Evolutionary conservation across 257 asterid genomes (phyloP).

Genomic region (Solanum acaule): DNA sequence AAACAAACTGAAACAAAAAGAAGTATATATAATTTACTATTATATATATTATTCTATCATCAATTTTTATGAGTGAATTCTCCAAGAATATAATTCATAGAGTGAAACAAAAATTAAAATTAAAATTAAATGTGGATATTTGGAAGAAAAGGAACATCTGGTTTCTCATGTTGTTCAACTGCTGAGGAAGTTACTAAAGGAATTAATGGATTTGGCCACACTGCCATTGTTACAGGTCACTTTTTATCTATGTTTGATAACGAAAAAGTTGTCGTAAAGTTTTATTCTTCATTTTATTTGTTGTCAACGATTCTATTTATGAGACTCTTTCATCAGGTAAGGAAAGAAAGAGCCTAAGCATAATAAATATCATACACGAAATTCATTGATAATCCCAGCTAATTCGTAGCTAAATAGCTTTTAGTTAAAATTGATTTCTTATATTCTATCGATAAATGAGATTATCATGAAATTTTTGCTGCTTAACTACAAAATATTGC

Average conservation of each 20-base stretch:
- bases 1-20: neutral
- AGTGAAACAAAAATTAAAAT: neutral
- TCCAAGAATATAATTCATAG: neutral
- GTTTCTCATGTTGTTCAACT: conserved; percentile 47
- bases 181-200: conserved; percentile 53
- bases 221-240: conserved; percentile 54
- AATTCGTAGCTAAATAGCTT: neutral
- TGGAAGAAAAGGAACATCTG: conserved; percentile 44
- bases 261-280: neutral
- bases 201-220: conserved; percentile 41
- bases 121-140: conserved; percentile 39
- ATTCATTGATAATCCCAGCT: neutral
- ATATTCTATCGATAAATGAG: neutral
- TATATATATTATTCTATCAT: no score
- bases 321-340: neutral
- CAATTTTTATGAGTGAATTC: neutral
- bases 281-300: neutral
- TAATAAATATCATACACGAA: neutral
- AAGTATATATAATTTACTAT: neutral
- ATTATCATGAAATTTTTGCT: neutral
- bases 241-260: neutral
- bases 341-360: neutral
- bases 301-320: neutral
- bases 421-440: neutral
- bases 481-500: neutral